These are phyloP conservation scores for Cornus controversa DNA, from an alignment of 148 eudicot genomes.

Conservation along the genomic window DNA sequence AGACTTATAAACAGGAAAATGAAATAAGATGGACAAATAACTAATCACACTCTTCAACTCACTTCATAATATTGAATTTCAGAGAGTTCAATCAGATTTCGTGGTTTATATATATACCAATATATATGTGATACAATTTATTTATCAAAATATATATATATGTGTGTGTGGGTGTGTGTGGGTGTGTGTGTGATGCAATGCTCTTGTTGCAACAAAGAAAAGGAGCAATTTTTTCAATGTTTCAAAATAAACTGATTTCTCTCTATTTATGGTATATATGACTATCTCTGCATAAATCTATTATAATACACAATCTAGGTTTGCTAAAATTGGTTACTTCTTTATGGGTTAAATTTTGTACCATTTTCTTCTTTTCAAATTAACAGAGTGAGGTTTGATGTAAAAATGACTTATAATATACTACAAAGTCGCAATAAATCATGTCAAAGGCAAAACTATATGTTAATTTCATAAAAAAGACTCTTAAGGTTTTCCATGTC, in stretches of 20 bases:
- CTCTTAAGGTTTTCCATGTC: no score
- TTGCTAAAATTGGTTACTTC: background rate
- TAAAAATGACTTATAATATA: no score
- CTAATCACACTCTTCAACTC: background rate
- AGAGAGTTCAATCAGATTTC: no score
- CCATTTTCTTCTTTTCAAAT: background rate
- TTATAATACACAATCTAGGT: no score
- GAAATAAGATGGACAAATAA: background rate
- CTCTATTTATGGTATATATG: background rate
- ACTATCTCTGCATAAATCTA: no score
- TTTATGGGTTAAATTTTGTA: background rate
- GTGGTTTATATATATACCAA: no score
- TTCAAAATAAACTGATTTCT: background rate
- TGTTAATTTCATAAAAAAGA: no score
- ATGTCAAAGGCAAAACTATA: no score
- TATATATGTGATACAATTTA: no score
- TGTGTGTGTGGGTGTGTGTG: no score
- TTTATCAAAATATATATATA: no score
- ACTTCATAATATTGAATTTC: background rate
- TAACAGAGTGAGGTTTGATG: background rate
- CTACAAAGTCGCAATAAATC: no score
- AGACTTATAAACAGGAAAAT: background rate
- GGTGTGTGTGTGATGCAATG: background rate
- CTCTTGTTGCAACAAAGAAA: background rate
- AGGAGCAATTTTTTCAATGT: background rate